Evolutionary conservation across 306 rosid species (phyloP).

Genomic region (Sphenostylis stenocarpa): DNA sequence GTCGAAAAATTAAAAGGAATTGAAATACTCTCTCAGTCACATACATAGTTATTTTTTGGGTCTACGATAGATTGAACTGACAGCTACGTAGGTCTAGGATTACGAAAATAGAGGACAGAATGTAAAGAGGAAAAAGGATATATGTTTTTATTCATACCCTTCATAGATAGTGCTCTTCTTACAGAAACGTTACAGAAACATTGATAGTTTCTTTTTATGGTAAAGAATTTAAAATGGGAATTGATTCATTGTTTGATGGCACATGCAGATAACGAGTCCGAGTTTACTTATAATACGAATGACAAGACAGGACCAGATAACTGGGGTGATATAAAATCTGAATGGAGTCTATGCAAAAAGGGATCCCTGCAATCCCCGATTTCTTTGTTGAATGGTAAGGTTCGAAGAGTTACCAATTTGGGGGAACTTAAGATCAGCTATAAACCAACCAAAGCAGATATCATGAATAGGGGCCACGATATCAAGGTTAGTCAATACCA

Average conservation of each 20-base stretch:
- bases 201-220: background rate
- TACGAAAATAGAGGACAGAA: too few relatives aligned
- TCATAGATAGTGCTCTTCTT: too few relatives aligned
- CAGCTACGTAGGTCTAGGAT: too few relatives aligned
- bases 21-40: background rate
- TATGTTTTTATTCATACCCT: too few relatives aligned
- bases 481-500: slow-evolving; percentile 47
- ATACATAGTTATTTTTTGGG: background rate
- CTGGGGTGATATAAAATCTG: slow-evolving; percentile 63
- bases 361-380: slow-evolving; percentile 86
- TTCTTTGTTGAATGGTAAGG: slow-evolving; percentile 46
- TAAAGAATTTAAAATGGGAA: background rate
- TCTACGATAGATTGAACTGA: background rate
- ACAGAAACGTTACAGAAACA: too few relatives aligned
- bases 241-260: background rate
- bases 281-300: slow-evolving; percentile 46
- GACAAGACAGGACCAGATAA: slow-evolving; percentile 54
- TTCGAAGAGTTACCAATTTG: slow-evolving; percentile 43
- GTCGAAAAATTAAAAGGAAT: background rate
- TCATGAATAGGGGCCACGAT: slow-evolving; percentile 73
- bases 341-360: slow-evolving; percentile 57
- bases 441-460: slow-evolving; percentile 58
- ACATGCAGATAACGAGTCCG: slow-evolving; percentile 54
- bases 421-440: slow-evolving; percentile 42
- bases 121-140: too few relatives aligned